Evolutionary conservation across 1,284 basidiomycete species (phyloP).

Genomic region (Naganishia albida): DNA sequence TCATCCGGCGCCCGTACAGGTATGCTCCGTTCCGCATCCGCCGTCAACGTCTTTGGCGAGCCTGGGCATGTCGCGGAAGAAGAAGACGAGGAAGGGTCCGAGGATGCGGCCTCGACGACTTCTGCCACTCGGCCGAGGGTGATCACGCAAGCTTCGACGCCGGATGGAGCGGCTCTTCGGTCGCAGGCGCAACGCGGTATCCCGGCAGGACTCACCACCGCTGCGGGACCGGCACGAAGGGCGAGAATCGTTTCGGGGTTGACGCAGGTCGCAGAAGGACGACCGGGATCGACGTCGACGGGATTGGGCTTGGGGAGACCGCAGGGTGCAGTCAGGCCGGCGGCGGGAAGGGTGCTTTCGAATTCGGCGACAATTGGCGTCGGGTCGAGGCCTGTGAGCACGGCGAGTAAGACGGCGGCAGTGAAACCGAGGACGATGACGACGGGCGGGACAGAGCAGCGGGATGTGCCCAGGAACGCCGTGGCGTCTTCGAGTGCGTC

Average conservation of each 20-base stretch:
- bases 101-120: not conserved
- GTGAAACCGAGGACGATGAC: slow-evolving; percentile 17
- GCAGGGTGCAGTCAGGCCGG: slow-evolving; percentile 15
- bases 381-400: not conserved
- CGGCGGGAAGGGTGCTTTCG: slow-evolving; percentile 19
- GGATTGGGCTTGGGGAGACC: slow-evolving; percentile 10
- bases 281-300: not conserved
- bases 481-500: not conserved
- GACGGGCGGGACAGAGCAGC: not conserved
- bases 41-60: slow-evolving; percentile 13
- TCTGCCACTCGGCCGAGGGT: slow-evolving; percentile 24
- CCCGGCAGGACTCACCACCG: not conserved
- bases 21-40: slow-evolving; percentile 16
- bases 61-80: not conserved
- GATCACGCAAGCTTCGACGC: slow-evolving; percentile 19
- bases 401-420: not conserved
- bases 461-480: not conserved
- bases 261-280: slow-evolving; percentile 21
- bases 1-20: not conserved
- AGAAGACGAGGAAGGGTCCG: slow-evolving; percentile 1
- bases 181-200: slow-evolving; percentile 23
- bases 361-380: slow-evolving; percentile 18
- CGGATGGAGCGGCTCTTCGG: slow-evolving; percentile 1
- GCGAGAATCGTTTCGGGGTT: slow-evolving; percentile 16
- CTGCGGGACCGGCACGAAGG: slow-evolving; percentile 17